These are phyloP conservation scores for Saccharomycopsis fermentans DNA, from an alignment of 805 yeast species.

Conservation along the genomic window DNA sequence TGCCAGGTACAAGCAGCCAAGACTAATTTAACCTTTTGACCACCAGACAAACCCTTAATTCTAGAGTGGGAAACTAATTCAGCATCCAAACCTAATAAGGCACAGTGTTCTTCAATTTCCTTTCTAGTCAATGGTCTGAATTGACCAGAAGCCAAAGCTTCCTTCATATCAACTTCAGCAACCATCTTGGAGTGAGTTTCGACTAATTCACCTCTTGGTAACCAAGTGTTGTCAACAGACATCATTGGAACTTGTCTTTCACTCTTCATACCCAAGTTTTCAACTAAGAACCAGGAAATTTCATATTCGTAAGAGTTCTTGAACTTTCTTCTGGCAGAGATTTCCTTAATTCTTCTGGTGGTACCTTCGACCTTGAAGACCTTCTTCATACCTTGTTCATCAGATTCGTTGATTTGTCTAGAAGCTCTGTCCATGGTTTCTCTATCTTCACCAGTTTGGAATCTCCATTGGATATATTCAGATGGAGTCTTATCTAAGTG, in stretches of 20 bases:
- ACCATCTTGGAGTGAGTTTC: constrained; percentile 98
- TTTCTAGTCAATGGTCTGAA: constrained; percentile 99
- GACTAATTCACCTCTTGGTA: constrained; percentile 96
- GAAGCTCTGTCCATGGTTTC: constrained; percentile 99
- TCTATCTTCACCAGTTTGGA: constrained; percentile 99
- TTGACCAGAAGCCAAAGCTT: constrained; percentile 99
- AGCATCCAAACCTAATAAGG: constrained; percentile 96
- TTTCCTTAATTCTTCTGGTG: constrained; percentile 92
- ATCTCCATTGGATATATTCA: constrained; percentile 99
- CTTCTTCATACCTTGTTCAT: constrained; percentile 98
- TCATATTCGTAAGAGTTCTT: constrained; percentile 99
- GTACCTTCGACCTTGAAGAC: constrained; percentile 98
- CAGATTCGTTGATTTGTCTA: constrained; percentile 94
- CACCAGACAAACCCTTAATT: constrained; percentile 99
- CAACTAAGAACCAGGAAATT: constrained; percentile 96
- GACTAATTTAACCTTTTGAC: constrained; percentile 99
- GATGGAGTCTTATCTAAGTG: constrained; percentile 99
- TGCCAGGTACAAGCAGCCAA: constrained; percentile 99
- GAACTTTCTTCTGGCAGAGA: constrained; percentile 97
- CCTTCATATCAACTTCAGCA: constrained; percentile 99
- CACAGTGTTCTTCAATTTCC: constrained; percentile 98
- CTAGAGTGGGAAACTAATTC: constrained; percentile 99
- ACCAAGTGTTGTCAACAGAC: constrained; percentile 99
- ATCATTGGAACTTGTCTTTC: constrained; percentile 99
- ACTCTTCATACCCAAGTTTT: constrained; percentile 96